Evolutionary conservation across 2,329 filamentous ascomycete genomes (phyloP), one percentile per base, ranked within the genome.

Genomic region (Cladosporium sp.): DNA sequence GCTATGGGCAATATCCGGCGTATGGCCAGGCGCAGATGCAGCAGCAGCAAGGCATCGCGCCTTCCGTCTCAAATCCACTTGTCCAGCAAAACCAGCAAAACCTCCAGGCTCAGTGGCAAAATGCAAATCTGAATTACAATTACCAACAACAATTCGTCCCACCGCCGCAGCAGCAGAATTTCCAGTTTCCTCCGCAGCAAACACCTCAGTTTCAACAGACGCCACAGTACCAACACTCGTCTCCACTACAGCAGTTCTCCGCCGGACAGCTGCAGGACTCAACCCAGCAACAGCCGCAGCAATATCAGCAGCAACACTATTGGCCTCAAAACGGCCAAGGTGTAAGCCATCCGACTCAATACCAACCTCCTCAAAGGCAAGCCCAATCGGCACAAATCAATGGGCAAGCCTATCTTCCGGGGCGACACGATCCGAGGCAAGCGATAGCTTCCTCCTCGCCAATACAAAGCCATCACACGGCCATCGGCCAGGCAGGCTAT

Each of bases 231-330:
- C 52, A 55, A 17, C 52, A 55, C 4, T 44, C 52, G n/a, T 55
- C 52, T 37, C 52, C 52, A 8, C 17, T 55, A n/a, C 52, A 55
- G 40, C 52, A 55, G 20, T 55, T 55, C 17, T 32, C 52, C 40
- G 20, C 52, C n/a, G 40, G 52, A 20, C 40, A 55, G 28, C 52
- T 55, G 40, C 52, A 55, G 32, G 52, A 55, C 2, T 8, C 52
- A 7, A 19, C 28, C 7, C 40, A 35, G 19, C 51, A 54, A 17
- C 37, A 44, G 17, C 39, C 35, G 8, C 40, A 44, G 32, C 39
- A 55, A 35, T 32, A 47, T 4, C 40, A 44, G 32, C 39, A 55
- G 24, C 40, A 47, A n/a, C 45, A 32, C 8, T 32, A 47, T 20
- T 55, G 52, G 52, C 28, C 37, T 4, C 40, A 40, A 15, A 13